A percentile compares a stretch with the other conserved stretches of the same genome.
Conservation (phyloP, 169 alveolate genomes). For the Toxoplasma gondii region DNA sequence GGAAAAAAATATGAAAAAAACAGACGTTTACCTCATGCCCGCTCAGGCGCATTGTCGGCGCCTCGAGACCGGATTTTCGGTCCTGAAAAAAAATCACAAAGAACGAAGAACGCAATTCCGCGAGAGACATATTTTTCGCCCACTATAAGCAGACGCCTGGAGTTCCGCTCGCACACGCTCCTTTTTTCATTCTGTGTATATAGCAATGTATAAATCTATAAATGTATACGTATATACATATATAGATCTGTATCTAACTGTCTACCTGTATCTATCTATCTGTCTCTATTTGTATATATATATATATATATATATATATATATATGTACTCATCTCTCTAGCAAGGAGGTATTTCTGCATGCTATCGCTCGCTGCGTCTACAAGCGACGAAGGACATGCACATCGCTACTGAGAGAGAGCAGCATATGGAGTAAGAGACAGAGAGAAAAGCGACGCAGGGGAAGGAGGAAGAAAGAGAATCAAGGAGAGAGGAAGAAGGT, state of each 20-base stretch:
- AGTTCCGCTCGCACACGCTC: not conserved
- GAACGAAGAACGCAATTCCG: not conserved
- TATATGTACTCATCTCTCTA: not conserved
- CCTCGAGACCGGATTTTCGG: conserved; percentile 69
- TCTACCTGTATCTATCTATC: not conserved
- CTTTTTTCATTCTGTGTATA: not conserved
- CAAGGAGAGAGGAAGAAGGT: not conserved
- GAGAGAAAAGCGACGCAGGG: not conserved
- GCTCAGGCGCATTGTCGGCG: conserved; percentile 80
- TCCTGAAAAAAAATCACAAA: not conserved
- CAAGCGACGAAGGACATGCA: not conserved
- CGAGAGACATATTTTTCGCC: not conserved
- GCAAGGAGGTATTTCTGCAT: not conserved
- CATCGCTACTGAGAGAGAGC: not conserved
- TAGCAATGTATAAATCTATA: not conserved
- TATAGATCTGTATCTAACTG: not conserved
- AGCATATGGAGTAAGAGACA: not conserved
- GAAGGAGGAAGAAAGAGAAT: not conserved
- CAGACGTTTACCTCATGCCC: conserved; percentile 75
- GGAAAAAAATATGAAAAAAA: not conserved
- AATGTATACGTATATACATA: not conserved
- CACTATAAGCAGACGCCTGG: not conserved
- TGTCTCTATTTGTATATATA: not conserved
- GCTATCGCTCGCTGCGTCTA: not conserved
- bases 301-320: not conserved